Evolutionary conservation across 768 basidiomycete species (phyloP).

Genomic region (Podaxis sp.): DNA sequence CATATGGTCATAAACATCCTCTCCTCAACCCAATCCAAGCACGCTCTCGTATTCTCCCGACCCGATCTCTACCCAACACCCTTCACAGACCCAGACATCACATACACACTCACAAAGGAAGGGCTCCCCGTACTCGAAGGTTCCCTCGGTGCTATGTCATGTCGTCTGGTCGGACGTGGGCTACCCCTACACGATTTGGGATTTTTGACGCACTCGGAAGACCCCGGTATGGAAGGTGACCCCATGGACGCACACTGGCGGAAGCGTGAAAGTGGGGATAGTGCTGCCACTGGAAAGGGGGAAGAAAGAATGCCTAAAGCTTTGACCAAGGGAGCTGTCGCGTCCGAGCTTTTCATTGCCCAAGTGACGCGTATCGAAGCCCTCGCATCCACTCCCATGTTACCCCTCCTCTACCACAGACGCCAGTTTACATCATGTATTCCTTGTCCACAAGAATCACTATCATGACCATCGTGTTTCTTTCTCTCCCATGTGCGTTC

Average conservation of each 20-base stretch:
- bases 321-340: background rate
- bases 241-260: background rate
- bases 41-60: slow-evolving; percentile 69
- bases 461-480: background rate
- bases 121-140: slow-evolving; percentile 58
- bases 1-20: slow-evolving; percentile 83
- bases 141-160: slow-evolving; percentile 68
- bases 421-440: slow-evolving; percentile 6
- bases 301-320: background rate
- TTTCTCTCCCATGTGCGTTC: background rate
- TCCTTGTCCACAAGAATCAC: background rate
- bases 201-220: slow-evolving; percentile 22
- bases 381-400: background rate
- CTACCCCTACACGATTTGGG: slow-evolving; percentile 58
- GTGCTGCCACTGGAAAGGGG: background rate
- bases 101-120: slow-evolving; percentile 40
- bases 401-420: slow-evolving; percentile 9
- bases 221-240: background rate
- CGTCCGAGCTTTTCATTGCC: slow-evolving; percentile 10
- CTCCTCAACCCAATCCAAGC: slow-evolving; percentile 55
- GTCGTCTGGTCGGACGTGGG: slow-evolving; percentile 56
- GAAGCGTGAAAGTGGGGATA: background rate
- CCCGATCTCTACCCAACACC: slow-evolving; percentile 65
- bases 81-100: slow-evolving; percentile 32
- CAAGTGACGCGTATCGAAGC: slow-evolving; percentile 11